Conservation (phyloP, 352 stramenopile genomes). For the Phytopythium sindhum region DNA sequence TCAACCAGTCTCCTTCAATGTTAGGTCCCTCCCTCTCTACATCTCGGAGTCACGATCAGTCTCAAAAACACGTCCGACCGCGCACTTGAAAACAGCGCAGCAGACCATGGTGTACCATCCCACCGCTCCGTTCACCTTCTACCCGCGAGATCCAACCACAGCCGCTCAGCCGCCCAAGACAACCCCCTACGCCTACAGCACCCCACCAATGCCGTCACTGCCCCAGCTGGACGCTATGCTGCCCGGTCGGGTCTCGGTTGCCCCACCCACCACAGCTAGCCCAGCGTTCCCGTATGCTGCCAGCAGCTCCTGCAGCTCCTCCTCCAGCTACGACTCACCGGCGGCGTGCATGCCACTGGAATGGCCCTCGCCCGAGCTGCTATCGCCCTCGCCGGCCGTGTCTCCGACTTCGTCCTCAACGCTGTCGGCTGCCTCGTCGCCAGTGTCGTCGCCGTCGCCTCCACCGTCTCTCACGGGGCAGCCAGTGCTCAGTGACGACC, state of each 20-base stretch:
- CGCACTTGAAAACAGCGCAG: neutral
- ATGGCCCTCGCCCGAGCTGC: slow-evolving; percentile 1
- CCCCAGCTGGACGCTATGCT: slow-evolving; percentile 2
- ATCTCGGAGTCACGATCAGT: no score
- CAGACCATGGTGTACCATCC: slow-evolving; percentile 3
- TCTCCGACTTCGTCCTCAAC: neutral
- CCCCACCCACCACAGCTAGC: neutral
- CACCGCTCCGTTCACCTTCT: neutral
- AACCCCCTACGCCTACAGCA: neutral
- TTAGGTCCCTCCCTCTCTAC: neutral
- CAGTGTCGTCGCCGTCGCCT: slow-evolving; percentile 5
- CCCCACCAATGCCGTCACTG: neutral
- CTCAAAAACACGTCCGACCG: neutral
- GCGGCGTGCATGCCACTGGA: neutral
- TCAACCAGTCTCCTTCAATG: neutral
- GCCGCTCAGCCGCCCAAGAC: slow-evolving; percentile 1
- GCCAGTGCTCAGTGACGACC: slow-evolving; percentile 29
- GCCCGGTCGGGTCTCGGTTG: neutral
- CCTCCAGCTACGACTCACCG: neutral
- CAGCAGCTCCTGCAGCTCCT: neutral
- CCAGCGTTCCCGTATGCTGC: neutral
- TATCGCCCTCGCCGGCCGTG: neutral
- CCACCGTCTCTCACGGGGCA: slow-evolving; percentile 7
- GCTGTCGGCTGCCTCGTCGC: slow-evolving; percentile 7
- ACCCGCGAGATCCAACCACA: slow-evolving; percentile 3